Evolutionary conservation across 495 filamentous ascomycete species (phyloP), one percentile per base, ranked within the genome.

Genomic region (Delitschia confertaspora): DNA sequence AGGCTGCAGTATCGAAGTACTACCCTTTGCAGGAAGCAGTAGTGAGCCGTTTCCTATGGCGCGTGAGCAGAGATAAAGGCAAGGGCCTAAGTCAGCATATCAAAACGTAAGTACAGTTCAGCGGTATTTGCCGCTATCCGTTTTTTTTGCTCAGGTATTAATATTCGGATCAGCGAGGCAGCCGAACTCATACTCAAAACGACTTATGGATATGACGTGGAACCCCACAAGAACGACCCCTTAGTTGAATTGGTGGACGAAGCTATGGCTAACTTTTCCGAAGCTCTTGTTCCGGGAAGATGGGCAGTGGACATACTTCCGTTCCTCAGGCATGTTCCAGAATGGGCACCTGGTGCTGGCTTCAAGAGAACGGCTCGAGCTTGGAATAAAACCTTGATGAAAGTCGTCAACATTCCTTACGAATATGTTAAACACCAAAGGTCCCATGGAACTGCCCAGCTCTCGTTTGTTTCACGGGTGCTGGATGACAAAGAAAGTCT

Each of bases 311-410:
- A 73, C 32, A 42, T 66, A 3, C 30, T 67, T 0, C 65, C 62
- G 2, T 46, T 38, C 51, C 56, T 40, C 18, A 40, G 18, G 20
- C 20, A 40, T 2, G 3, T 72, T 0, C 72, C 71, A 0, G 53
- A 58, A 1, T 70, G 70, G 68, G 53, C 72, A 24, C 72, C 71
- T 10, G 72, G 72, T 0, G 63, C 66, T 1, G 56, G 45, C 0
- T 76, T 69, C 45, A 59, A 63, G 25, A 49, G 57, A 9, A 63
- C 49, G 6, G 67, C 61, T 3, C 53, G 51, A 6, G 11, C 42
- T 25, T 71, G 57, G 52, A 49, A 40, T 16, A 38, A 38, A 3
- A 51, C 53, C n/a, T 44, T 61, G 14, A 42, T 16, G 0, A 53
- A 32, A 1, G 39, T 32, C 10, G 11, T 21, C 13, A 29, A 37